These are phyloP conservation scores for Clonostachys solani DNA, from an alignment of 2,329 filamentous ascomycete genomes.

Conservation along the genomic window DNA sequence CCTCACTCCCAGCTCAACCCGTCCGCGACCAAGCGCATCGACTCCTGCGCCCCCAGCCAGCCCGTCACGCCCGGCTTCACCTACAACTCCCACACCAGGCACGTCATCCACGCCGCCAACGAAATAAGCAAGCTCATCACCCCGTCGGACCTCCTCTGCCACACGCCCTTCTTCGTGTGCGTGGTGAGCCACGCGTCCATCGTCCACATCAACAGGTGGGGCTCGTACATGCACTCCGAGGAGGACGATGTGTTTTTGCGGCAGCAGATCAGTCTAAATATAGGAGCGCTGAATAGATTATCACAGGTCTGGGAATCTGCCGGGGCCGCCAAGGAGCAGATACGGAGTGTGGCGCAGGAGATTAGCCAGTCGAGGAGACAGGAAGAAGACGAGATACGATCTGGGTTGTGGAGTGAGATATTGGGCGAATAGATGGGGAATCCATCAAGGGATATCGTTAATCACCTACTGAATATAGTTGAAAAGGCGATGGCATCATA, in stretches of 20 bases:
- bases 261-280: not conserved
- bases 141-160: constrained; percentile 53
- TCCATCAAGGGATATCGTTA: no score
- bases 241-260: constrained; percentile 25
- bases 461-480: no score
- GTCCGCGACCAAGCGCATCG: constrained; percentile 52
- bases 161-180: constrained; percentile 83
- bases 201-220: constrained; percentile 79
- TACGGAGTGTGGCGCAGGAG: not conserved
- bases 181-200: constrained; percentile 75
- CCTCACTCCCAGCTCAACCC: constrained; percentile 72
- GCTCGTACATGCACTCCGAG: constrained; percentile 53
- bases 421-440: no score
- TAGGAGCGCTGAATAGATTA: not conserved
- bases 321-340: not conserved
- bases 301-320: not conserved
- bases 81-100: constrained; percentile 68
- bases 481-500: no score
- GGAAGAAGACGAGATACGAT: no score
- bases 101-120: constrained; percentile 75
- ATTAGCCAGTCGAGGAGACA: no score
- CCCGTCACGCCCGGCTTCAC: constrained; percentile 43
- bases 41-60: constrained; percentile 61
- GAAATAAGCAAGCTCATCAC: constrained; percentile 73
- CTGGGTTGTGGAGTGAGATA: no score